phyloP scores from a whole-genome alignment of 495 filamentous ascomycete species.

The Penicillium coffeae region DNA sequence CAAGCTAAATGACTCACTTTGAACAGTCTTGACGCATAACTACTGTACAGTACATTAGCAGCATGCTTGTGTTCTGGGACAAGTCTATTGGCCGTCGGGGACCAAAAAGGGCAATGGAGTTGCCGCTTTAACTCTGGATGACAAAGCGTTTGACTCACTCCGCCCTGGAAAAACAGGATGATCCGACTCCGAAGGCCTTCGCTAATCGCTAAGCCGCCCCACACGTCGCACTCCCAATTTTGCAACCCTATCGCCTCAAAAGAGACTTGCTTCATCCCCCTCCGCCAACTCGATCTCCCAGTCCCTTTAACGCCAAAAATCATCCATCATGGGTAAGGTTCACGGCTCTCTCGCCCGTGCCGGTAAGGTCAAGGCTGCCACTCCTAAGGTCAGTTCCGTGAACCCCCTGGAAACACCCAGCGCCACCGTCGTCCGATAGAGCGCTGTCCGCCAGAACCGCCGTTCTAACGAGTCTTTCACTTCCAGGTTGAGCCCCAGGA shows the following conservation, averaged over 20 bases:
- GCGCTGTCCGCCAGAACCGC: slow-evolving; percentile 6
- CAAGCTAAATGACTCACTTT: too few relatives aligned
- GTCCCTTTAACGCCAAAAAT: slow-evolving; percentile 26
- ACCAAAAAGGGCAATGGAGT: neutral
- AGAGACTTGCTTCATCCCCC: slow-evolving; percentile 24
- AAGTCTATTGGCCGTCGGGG: too few relatives aligned
- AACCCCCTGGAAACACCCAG: slow-evolving; percentile 6
- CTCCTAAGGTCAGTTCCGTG: slow-evolving; percentile 67
- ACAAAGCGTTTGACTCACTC: neutral
- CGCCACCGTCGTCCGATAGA: slow-evolving; percentile 10
- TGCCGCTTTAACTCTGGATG: neutral
- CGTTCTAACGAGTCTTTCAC: slow-evolving; percentile 21
- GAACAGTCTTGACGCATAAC: too few relatives aligned
- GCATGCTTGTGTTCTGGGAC: too few relatives aligned
- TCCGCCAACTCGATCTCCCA: slow-evolving; percentile 22
- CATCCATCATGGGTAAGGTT: slow-evolving; percentile 37
- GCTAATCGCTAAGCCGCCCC: slow-evolving; percentile 28
- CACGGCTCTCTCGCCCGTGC: slow-evolving; percentile 76
- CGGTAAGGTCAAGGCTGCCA: slow-evolving; percentile 93
- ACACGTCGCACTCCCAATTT: slow-evolving; percentile 32
- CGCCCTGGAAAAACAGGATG: slow-evolving; percentile 2
- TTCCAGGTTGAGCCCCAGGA: slow-evolving; percentile 41
- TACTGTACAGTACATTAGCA: too few relatives aligned
- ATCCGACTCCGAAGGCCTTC: slow-evolving; percentile 13
- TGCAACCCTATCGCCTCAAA: slow-evolving; percentile 23